Evolutionary conservation across 345 rosid genomes (phyloP), one percentile per base, ranked within the genome.

Genomic region (Ceriops decandra): DNA sequence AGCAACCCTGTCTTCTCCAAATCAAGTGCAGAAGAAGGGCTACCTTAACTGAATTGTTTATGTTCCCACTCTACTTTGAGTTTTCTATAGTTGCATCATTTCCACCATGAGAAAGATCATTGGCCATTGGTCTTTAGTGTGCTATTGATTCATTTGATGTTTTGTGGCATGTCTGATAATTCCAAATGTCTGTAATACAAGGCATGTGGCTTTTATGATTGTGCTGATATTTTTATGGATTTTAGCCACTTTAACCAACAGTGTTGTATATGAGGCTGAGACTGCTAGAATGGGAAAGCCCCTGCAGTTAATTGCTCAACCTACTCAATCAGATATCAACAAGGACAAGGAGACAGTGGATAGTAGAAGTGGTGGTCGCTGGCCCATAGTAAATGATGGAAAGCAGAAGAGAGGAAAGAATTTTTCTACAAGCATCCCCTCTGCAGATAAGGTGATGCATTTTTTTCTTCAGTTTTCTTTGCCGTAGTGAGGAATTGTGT

Each of bases 341-440:
- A 79, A 75, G 77, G 96, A 82, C 73, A 68, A 72, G 74, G 85
- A 78, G 30, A 68, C 63, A 26, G 68, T 63, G 54, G 76, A 77
- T 64, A 70, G 70, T 24, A 79, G 76, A 70, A 77, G 73, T 54
- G 62, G 57, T 42, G 56, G 65, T 49, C 71, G 70, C 72, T 72
- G 70, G 69, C 70, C 79, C 69, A 52, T 67, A 17, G 76, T 73
- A 65, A 84, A 74, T 73, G 86, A 74, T 42, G 78, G 75, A 60
- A 91, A 77, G 71, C 78, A 67, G 64, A 91, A 75, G 78, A 84
- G 78, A 81, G 83, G 84, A 62, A 87, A 75, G 75, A 49, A 67
- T 72, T 38, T 65, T 59, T 80, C 86, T 63, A 52, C 69, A 36
- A 53, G 86, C 73, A 69, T 59, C 68, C 66, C 82, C 36, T 56